Percentiles rank a stretch among this genome's conserved stretches.
phyloP scores from a whole-genome alignment of 371 early-diverging fungal genomes.

The Dentiscutata heterogama region DNA sequence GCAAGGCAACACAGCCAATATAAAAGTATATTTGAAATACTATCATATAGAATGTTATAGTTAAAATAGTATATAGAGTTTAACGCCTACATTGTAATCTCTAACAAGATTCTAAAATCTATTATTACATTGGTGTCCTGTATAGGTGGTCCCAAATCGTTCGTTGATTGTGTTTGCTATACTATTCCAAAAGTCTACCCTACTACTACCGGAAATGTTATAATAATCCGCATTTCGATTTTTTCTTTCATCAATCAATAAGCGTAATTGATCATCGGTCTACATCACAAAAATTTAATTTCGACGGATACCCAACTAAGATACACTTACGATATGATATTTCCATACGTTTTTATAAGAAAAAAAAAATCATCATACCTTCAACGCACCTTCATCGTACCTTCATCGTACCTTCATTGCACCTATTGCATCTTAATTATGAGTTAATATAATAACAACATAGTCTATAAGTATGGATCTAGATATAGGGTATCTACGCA shows the following conservation, averaged over 20 bases:
- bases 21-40: conserved; percentile 41
- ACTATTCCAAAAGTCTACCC: conserved; percentile 31
- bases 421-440: conserved; percentile 1
- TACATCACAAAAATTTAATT: conserved; percentile 40
- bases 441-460: background rate
- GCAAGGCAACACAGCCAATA: conserved; percentile 1
- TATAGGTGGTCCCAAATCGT: conserved; percentile 37
- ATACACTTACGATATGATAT: conserved; percentile 20
- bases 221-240: conserved; percentile 31
- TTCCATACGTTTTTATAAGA: conserved; percentile 38
- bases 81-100: conserved; percentile 38
- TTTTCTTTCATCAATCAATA: conserved; percentile 34
- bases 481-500: no score
- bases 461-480: no score
- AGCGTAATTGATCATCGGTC: conserved; percentile 31
- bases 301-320: conserved; percentile 33
- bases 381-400: conserved; percentile 18
- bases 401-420: conserved; percentile 13
- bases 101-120: conserved; percentile 39
- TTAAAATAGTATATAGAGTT: conserved; percentile 33
- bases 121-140: conserved; percentile 31
- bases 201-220: conserved; percentile 28
- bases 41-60: conserved; percentile 24
- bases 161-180: conserved; percentile 27
- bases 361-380: conserved; percentile 2